Base-by-base conservation (phyloP, 495 filamentous ascomycete species). In the Podospora didyma region DNA sequence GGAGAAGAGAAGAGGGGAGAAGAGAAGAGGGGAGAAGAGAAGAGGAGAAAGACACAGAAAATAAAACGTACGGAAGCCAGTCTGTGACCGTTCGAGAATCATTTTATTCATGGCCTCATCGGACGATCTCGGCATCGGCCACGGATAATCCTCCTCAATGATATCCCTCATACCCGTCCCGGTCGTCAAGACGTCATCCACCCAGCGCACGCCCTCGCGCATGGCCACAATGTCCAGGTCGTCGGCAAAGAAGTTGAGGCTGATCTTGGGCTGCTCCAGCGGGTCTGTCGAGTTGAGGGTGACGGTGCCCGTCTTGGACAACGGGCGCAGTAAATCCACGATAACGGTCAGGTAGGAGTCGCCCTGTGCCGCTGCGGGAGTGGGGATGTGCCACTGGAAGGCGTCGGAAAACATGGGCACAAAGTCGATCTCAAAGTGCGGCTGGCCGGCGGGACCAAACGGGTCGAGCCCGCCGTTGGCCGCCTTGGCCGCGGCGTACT, bases 351-450 rank as follows among this genome's bases (percentile, higher is more conserved):
- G 26, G 62, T 74, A 70, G 59, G 71, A 75, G 2, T 82, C 82
- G n/a, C n/a, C n/a, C n/a, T n/a, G n/a, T n/a, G n/a, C n/a, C 22
- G 66, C 44, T 1, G 69, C 58, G 2, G 83, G 82, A 0, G 71
- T 62, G 0, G 80, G 81, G 62, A 77, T 79, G 64, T 87, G 83
- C 82, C 81, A 85, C 63, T 85, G 84, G 78, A 85, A 87, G 7
- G 83, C 81, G 54, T 73, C 75, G 49, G 74, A 70, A 67, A 85
- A 86, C 72, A 84, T 78, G 50, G 76, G 72, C 46, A 85, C 78
- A 54, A 86, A 86, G 63, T 85, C 82, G 51, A 87, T 74, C 72
- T 87, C 82, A 60, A 86, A 86, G 63, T 86, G 82, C 42, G 83
- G 82, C 63, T 86, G 82, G 5, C 70, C 69, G 28, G 62, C 77